Evolutionary conservation across 805 yeast species (phyloP), one percentile per base, ranked within the genome.

Genomic region (Lipomyces kockii): DNA sequence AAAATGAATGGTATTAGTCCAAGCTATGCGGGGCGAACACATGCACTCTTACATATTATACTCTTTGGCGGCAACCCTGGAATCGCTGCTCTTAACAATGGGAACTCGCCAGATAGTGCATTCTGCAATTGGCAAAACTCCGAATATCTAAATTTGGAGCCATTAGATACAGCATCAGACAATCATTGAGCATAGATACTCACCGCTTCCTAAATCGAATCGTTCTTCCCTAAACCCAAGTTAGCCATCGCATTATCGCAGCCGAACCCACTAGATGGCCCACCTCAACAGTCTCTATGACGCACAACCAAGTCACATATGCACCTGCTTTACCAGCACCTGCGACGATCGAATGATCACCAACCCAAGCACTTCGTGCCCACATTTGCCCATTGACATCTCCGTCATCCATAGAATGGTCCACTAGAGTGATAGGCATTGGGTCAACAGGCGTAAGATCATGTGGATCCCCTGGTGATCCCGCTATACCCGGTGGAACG

Each of bases 51-150:
- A 68, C 71, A 69, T 20, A 72, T 71, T 60, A 78, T 62, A 51
- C 81, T 76, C 65, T 82, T 83, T 2, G 85, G 83, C 7, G 86
- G 87, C n/a, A 82, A 73, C 6, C 72, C 73, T 3, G 86, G 84
- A 17, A 86, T 77, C 64, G 80, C 79, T n/a, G 73, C 71, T 14
- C 62, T 52, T n/a, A 75, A 72, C 0, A 72, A 68, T 0, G 85
- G 84, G 67, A 79, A 83, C 39, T 76, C 78, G 2, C 54, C 58
- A 14, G 72, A 74, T 25, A 89, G 75, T 3, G 72, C 68, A 0
- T 72, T 72, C 32, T 88, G 80, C 46, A 91, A 80, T 39, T 66
- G 69, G 52, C 78, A 87, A 68, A 91, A 84, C 57, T 90, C 94
- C 46, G 86, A 83, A 76, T 89, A 91, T 51, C 97, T 81, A 2